Evolutionary conservation across 768 basidiomycete genomes (phyloP), one percentile per base, ranked within the genome.

Genomic region (Termitomyces sp.): DNA sequence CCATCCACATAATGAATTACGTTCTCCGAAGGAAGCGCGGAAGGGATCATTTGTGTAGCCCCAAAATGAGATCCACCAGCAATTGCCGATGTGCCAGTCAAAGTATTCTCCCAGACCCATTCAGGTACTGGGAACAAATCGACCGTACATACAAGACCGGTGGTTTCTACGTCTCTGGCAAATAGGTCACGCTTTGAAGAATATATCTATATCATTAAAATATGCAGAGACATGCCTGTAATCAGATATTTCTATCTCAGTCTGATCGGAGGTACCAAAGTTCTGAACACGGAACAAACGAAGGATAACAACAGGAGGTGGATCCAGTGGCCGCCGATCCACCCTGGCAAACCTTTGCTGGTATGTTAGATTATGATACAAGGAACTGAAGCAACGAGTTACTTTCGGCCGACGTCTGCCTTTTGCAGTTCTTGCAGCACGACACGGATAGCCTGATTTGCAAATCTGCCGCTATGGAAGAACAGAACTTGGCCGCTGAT

Each of bases 341-440:
- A 81, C 80, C 66, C 71, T 79, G 48, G 76, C 84, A 68, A 74
- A 85, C 67, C 79, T 85, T 45, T 30, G 6, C 3, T 65, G 24
- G 52, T 45, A 10, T 57, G 37, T 50, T 8, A 32, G 38, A 45
- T 26, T 10, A 11, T 45, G 12, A 26, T 9, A 21, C 21, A 30
- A 34, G 41, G 21, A 19, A 14, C 34, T 22, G 42, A 30, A 43
- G 1, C 21, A 19, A 45, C 44, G 40, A 66, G 67, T 61, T 69
- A 81, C 87, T 87, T 88, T 66, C 87, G 72, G 21, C 85, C 87
- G 43, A 82, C 65, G 65, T 85, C 77, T 12, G 87, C 84, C 63
- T 85, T 83, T 67, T 88, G 87, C 32, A 84, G 66, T 66, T 86
- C 87, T 45, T 72, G 60, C 58, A 84, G 71, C 61, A 83, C 78